Conservation (phyloP, 441 rosid genomes). For the Mallotus repandus region DNA sequence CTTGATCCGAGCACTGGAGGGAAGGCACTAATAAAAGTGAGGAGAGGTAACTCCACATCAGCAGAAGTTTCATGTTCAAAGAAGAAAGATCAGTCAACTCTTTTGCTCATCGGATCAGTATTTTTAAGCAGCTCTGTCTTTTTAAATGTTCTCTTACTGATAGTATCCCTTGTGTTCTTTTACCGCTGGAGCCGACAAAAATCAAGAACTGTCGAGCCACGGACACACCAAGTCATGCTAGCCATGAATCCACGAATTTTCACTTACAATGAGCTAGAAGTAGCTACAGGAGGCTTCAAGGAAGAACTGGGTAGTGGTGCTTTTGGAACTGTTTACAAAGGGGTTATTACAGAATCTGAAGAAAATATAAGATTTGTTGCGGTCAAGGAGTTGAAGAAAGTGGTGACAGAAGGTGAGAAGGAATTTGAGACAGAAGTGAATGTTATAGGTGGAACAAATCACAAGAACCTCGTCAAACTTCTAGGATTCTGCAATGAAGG, state of each 20-base stretch:
- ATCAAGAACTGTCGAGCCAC: background rate
- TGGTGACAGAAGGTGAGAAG: slow-evolving; percentile 26
- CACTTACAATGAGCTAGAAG: slow-evolving; percentile 34
- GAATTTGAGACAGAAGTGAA: slow-evolving; percentile 43
- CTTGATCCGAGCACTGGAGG: background rate
- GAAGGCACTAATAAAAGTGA: slow-evolving; percentile 23
- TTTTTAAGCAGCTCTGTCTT: slow-evolving; percentile 12
- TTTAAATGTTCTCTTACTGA: background rate
- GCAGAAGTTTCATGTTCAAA: background rate
- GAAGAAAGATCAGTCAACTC: slow-evolving; percentile 9
- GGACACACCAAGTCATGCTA: background rate
- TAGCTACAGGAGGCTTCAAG: slow-evolving; percentile 36
- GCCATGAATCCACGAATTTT: slow-evolving; percentile 26
- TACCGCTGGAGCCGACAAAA: background rate
- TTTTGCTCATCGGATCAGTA: slow-evolving; percentile 12
- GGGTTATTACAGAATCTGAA: slow-evolving; percentile 6
- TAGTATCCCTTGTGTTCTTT: slow-evolving; percentile 4
- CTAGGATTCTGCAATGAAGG: slow-evolving; percentile 49
- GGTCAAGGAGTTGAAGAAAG: slow-evolving; percentile 32
- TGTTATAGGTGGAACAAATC: slow-evolving; percentile 44
- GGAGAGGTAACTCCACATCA: slow-evolving; percentile 20
- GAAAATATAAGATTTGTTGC: slow-evolving; percentile 18
- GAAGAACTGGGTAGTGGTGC: slow-evolving; percentile 45
- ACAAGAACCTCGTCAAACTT: slow-evolving; percentile 50
- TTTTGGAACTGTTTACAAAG: slow-evolving; percentile 41